A percentile compares a stretch with the other conserved stretches of the same genome.
phyloP scores from a whole-genome alignment of 306 rosid species.

The Cajanus cajan region DNA sequence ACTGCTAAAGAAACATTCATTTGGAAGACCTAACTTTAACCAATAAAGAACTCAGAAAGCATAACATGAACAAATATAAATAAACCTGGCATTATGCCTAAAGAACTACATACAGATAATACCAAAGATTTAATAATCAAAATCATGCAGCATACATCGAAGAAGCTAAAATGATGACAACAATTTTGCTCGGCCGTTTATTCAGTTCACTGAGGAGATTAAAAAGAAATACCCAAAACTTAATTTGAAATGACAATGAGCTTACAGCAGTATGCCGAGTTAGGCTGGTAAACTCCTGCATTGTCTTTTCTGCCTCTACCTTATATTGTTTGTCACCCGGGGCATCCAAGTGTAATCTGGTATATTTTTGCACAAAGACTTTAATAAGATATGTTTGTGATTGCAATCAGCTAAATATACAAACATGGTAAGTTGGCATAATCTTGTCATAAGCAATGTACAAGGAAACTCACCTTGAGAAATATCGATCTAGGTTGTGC shows the following conservation, averaged over 20 bases:
- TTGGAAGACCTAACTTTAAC: neutral
- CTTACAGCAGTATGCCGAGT: conserved; percentile 84
- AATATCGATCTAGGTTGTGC: conserved; percentile 80
- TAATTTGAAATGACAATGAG: conserved; percentile 27
- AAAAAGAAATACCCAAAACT: neutral
- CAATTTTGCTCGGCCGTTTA: conserved; percentile 20
- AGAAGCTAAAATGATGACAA: conserved; percentile 23
- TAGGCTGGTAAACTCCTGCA: conserved; percentile 66
- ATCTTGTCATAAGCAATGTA: conserved; percentile 1
- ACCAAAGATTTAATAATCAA: conserved; percentile 9
- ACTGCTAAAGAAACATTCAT: neutral
- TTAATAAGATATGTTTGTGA: neutral
- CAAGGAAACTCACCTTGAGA: conserved; percentile 54
- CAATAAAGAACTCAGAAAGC: neutral
- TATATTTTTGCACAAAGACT: neutral
- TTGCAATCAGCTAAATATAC: conserved; percentile 19
- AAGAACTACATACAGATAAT: neutral
- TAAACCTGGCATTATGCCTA: neutral
- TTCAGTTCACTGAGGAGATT: conserved; percentile 11
- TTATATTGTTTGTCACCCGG: conserved; percentile 40
- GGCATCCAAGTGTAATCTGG: conserved; percentile 70
- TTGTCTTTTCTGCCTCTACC: conserved; percentile 61
- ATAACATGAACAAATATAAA: neutral
- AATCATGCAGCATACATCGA: conserved; percentile 17
- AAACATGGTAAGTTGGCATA: conserved; percentile 19